Evolutionary conservation across 305 asterid species (phyloP).

Genomic region (Solanum aculeatissimum): DNA sequence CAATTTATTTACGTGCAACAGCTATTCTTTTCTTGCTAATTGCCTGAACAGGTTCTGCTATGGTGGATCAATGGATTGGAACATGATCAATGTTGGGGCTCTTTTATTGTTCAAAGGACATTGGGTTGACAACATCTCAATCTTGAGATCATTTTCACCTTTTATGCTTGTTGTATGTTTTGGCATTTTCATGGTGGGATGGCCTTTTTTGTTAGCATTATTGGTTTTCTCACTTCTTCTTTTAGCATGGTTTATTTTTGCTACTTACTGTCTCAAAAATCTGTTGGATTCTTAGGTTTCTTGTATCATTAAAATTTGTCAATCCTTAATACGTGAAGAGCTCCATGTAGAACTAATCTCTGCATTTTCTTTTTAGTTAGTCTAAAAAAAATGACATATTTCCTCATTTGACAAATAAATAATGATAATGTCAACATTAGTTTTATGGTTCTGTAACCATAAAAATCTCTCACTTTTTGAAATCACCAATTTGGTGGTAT

Average conservation of each 20-base stretch:
- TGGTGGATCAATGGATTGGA: constrained; percentile 73
- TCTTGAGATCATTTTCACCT: constrained; percentile 60
- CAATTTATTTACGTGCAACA: constrained; percentile 89
- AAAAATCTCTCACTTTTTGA: no score
- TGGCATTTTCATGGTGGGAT: constrained; percentile 73
- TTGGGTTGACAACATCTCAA: constrained; percentile 57
- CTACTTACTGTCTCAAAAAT: constrained; percentile 32
- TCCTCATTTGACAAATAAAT: no score
- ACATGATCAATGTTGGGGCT: constrained; percentile 65
- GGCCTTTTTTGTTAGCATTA: constrained; percentile 66
- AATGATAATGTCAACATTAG: no score
- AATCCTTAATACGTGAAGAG: neutral
- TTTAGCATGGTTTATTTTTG: constrained; percentile 54
- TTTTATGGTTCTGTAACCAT: no score
- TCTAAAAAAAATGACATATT: no score
- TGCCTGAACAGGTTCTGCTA: constrained; percentile 67
- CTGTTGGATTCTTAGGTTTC: constrained; percentile 36
- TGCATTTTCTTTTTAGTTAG: neutral
- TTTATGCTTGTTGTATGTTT: constrained; percentile 51
- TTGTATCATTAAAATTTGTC: neutral
- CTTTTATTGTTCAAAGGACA: constrained; percentile 56
- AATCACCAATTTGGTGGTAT: no score
- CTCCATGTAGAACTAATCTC: neutral
- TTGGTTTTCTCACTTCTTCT: constrained; percentile 57
- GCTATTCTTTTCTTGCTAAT: constrained; percentile 69